Conservation (phyloP, 1,284 basidiomycete genomes). For the Sutorius eximius region DNA sequence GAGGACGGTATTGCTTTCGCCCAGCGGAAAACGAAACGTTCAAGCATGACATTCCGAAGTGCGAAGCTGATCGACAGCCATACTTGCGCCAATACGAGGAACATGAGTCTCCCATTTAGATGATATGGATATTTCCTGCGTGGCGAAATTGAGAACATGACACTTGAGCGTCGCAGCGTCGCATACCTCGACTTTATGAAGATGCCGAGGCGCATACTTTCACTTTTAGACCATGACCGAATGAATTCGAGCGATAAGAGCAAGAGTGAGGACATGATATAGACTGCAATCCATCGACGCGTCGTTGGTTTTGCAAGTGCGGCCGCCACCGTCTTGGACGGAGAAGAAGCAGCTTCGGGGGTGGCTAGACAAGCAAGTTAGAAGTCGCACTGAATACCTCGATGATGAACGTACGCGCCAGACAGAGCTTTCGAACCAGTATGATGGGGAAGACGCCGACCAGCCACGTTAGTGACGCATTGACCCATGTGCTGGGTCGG, state of each 20-base stretch:
- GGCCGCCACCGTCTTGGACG: slow-evolving; percentile 45
- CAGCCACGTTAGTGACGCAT: slow-evolving; percentile 37
- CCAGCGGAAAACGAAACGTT: slow-evolving; percentile 53
- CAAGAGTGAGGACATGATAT: slow-evolving; percentile 44
- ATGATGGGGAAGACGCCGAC: slow-evolving; percentile 50
- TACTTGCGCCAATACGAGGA: slow-evolving; percentile 54
- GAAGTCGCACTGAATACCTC: background rate
- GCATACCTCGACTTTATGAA: slow-evolving; percentile 67
- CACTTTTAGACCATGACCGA: slow-evolving; percentile 31
- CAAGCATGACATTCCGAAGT: slow-evolving; percentile 55
- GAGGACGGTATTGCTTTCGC: slow-evolving; percentile 15
- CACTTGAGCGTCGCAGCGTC: background rate
- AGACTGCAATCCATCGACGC: slow-evolving; percentile 42
- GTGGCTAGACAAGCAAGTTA: slow-evolving; percentile 38
- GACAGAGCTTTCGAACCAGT: slow-evolving; percentile 52
- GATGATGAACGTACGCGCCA: slow-evolving; percentile 47
- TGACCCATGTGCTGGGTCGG: slow-evolving; percentile 29
- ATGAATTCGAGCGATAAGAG: slow-evolving; percentile 45
- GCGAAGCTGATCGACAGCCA: slow-evolving; percentile 46
- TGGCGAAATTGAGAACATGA: background rate
- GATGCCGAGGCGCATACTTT: slow-evolving; percentile 46
- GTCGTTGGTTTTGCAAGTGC: slow-evolving; percentile 51
- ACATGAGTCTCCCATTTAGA: slow-evolving; percentile 63
- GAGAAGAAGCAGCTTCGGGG: slow-evolving; percentile 50
- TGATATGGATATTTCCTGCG: slow-evolving; percentile 68